Base-by-base conservation (phyloP, 306 rosid genomes). In the Inga laurina region DNA sequence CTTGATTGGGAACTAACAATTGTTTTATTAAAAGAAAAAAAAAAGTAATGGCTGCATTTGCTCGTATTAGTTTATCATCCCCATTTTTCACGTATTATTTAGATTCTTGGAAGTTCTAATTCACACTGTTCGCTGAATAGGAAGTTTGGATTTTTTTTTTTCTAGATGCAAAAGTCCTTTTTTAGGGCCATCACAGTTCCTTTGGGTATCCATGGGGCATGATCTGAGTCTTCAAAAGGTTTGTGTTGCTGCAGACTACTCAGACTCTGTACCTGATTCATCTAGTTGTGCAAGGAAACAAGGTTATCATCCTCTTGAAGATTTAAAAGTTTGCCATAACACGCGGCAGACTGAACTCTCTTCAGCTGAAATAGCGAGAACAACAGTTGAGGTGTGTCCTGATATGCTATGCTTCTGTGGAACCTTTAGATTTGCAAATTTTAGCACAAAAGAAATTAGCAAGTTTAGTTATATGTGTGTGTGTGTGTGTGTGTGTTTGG, bases 251-350 rank as follows among this genome's bases (percentile, higher is more conserved):
- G 95, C 98, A 51, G 98, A 92, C 79, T 95, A 90, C 84, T 87
- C 98, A 72, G 98, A 93, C 89, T 95, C 92, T 57, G 86, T 91
- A 80, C 92, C 98, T 14, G 98, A 95, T 88, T 92, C 97, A 10
- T 91, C 97, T 65, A 89, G 87, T 87, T 79, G 84, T 83, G 79
- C 74, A 80, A 87, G 82, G 79, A 80, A 88, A 74, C 82, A 79
- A 62, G 94, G 93, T 72, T 93, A 92, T 85, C 99, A 95, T 89
- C 93, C 98, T 84, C 98, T 95, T 57, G 99, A 95, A 91, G 97
- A 93, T 68, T 61, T 95, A 78, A 95, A 91, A 87, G 91, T 72
- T 35, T 68, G 89, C 77, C 72, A 82, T 73, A 86, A 79, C 79
- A 69, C 30, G 46, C 88, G 89, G 79, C 94, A 90, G 69, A 89